Evolutionary conservation across 192 early-diverging fungal species (phyloP).

Genomic region (Coemansia sp.): DNA sequence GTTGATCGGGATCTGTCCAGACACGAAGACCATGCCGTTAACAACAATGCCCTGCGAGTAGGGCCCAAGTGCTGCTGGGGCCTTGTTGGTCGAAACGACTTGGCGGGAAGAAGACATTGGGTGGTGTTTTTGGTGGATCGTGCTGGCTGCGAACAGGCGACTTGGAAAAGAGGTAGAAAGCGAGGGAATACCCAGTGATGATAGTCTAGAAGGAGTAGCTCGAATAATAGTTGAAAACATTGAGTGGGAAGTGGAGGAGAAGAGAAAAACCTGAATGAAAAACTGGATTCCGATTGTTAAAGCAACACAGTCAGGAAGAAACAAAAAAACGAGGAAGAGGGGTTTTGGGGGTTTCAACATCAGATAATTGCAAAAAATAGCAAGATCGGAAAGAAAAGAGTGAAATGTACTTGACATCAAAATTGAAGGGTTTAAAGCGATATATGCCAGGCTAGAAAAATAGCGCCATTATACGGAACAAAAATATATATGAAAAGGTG

Average conservation of each 20-base stretch:
- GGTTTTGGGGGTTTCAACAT: background rate
- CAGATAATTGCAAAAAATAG: background rate
- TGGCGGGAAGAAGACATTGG: slow-evolving; percentile 40
- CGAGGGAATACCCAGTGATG: background rate
- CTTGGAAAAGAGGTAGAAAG: background rate
- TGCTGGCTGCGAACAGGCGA: background rate
- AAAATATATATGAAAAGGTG: background rate
- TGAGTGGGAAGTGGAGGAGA: background rate
- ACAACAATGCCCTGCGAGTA: slow-evolving; percentile 83
- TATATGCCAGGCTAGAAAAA: background rate
- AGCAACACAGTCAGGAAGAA: background rate
- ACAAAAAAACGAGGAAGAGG: background rate
- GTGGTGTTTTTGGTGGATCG: background rate
- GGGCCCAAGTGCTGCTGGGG: slow-evolving; percentile 74
- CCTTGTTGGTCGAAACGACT: slow-evolving; percentile 60
- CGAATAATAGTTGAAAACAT: background rate
- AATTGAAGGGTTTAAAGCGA: background rate
- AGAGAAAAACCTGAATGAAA: background rate
- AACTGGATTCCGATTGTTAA: background rate
- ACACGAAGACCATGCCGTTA: slow-evolving; percentile 82
- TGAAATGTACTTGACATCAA: background rate
- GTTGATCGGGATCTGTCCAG: slow-evolving; percentile 74
- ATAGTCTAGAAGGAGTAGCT: background rate
- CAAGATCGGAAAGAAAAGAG: background rate
- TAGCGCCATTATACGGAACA: background rate